Evolutionary conservation across 805 yeast species (phyloP).

Genomic region (Kodamaea neixiangensis): DNA sequence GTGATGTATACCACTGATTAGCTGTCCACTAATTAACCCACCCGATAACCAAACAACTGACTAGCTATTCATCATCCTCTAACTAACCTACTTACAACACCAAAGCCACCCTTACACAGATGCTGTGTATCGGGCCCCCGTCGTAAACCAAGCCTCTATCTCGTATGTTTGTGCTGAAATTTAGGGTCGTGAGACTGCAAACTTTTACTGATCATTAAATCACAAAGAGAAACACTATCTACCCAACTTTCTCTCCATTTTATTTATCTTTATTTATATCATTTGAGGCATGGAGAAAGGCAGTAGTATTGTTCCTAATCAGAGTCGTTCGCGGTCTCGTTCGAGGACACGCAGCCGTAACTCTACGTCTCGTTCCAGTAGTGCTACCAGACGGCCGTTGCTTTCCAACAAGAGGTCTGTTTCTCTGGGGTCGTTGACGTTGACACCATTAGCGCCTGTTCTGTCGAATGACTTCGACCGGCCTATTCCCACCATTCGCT

Average conservation of each 20-base stretch:
- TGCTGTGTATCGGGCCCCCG: too few species aligned
- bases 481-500: conserved; percentile 53
- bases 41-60: too few species aligned
- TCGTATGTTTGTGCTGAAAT: background rate
- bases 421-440: conserved; percentile 22
- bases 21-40: too few species aligned
- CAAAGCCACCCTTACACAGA: background rate
- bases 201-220: background rate
- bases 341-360: conserved; percentile 34
- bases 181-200: background rate
- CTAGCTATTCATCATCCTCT: too few species aligned
- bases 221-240: background rate
- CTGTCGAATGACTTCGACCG: conserved; percentile 26
- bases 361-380: conserved; percentile 36
- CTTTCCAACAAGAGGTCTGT: conserved; percentile 33
- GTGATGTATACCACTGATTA: too few species aligned
- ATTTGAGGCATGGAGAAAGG: background rate
- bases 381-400: conserved; percentile 28
- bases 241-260: background rate
- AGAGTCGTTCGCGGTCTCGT: conserved; percentile 42
- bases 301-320: conserved; percentile 16
- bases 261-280: background rate
- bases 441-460: conserved; percentile 3
- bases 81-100: too few species aligned
- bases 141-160: too few species aligned